phyloP scores from a whole-genome alignment of 495 filamentous ascomycete species.

The Cercophora newfieldiana region DNA sequence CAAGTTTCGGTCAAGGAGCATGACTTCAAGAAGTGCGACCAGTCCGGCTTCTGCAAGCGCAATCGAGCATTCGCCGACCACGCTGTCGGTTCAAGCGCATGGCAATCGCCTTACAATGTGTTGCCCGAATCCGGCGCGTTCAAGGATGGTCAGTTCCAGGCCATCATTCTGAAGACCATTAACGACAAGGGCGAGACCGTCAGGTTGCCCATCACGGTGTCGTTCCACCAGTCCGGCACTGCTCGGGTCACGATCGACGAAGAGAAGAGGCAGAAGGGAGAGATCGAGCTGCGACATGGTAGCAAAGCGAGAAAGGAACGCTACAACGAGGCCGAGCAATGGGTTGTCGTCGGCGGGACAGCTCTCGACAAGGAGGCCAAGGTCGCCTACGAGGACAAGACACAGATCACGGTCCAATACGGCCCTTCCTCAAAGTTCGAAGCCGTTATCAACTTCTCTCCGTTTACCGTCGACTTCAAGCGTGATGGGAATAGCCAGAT shows the following conservation, averaged over 20 bases:
- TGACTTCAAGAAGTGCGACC: conserved; percentile 92
- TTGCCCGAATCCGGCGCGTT: conserved; percentile 68
- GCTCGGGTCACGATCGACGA: conserved; percentile 89
- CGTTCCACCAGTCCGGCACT: conserved; percentile 84
- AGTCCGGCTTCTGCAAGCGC: conserved; percentile 94
- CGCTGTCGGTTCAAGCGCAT: conserved; percentile 62
- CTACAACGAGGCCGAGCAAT: conserved; percentile 87
- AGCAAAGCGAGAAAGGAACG: conserved; percentile 87
- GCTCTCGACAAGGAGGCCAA: conserved; percentile 67
- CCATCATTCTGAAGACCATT: conserved; percentile 73
- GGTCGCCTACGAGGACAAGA: conserved; percentile 55
- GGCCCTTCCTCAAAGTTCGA: conserved; percentile 74
- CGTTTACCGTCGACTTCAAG: conserved; percentile 83
- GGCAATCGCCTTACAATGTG: conserved; percentile 81
- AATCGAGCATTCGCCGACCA: conserved; percentile 87
- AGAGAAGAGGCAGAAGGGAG: conserved; percentile 80
- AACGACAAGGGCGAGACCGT: conserved; percentile 60
- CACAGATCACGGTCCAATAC: conserved; percentile 74
- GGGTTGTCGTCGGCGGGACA: conserved; percentile 80
- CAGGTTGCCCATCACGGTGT: conserved; percentile 77
- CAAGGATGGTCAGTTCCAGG: conserved; percentile 76
- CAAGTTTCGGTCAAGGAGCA: conserved; percentile 86
- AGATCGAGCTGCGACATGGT: conserved; percentile 81
- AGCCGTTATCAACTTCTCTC: conserved; percentile 76
- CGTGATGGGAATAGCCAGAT: conserved; percentile 80